phyloP scores from a whole-genome alignment of 139 green algal genomes.

The Coccomyxa sp. region DNA sequence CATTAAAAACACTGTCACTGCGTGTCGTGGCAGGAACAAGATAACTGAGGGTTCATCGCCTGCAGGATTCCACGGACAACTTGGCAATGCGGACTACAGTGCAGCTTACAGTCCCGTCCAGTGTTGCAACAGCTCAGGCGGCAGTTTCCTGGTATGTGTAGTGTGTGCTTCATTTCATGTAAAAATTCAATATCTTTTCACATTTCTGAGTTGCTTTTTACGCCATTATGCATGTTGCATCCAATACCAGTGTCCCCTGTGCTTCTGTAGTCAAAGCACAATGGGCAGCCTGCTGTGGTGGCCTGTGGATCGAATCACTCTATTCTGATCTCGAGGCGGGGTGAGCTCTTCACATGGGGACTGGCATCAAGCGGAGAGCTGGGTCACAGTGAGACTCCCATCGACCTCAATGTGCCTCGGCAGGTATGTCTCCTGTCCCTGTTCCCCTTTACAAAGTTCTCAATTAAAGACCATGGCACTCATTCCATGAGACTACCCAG shows the following conservation, averaged over 20 bases:
- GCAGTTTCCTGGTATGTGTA: neutral
- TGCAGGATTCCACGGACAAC: slow-evolving; percentile 80
- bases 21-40: no score
- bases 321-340: slow-evolving; percentile 56
- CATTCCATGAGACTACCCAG: no score
- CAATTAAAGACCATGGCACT: no score
- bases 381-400: slow-evolving; percentile 33
- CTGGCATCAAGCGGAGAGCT: slow-evolving; percentile 72
- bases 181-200: no score
- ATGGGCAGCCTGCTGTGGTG: slow-evolving; percentile 60
- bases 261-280: neutral
- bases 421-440: neutral
- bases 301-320: slow-evolving; percentile 56
- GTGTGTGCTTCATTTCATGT: no score
- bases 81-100: slow-evolving; percentile 50
- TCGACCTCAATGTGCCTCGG: neutral
- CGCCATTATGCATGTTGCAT: no score
- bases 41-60: slow-evolving; percentile 23
- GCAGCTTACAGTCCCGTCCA: slow-evolving; percentile 35
- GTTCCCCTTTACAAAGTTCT: no score
- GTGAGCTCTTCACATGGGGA: slow-evolving; percentile 76
- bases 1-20: no score
- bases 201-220: no score
- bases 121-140: slow-evolving; percentile 34
- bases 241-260: no score